Conservation (phyloP, 345 rosid species). For the Passiflora organensis region DNA sequence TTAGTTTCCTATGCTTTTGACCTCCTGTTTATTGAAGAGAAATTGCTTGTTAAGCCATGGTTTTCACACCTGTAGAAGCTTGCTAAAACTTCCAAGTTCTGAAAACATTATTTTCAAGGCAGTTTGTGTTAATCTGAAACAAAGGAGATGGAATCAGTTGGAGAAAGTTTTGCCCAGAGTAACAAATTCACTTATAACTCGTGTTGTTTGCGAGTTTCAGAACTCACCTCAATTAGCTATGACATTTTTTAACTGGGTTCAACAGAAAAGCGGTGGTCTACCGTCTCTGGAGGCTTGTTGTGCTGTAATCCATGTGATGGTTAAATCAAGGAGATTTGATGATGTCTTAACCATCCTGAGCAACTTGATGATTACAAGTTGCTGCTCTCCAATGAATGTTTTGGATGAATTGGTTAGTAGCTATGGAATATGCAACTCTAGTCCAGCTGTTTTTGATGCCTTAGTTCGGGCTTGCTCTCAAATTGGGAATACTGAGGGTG, state of each 20-base stretch:
- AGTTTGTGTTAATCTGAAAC: constrained; percentile 49
- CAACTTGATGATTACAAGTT: constrained; percentile 35
- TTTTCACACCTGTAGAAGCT: constrained; percentile 40
- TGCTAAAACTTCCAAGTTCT: constrained; percentile 25
- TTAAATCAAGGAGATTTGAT: constrained; percentile 40
- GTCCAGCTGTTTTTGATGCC: constrained; percentile 51
- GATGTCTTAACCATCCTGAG: constrained; percentile 41
- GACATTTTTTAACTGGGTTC: constrained; percentile 54
- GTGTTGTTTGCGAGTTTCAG: constrained; percentile 44
- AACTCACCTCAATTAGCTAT: constrained; percentile 51
- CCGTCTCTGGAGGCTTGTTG: constrained; percentile 38
- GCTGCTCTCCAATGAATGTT: constrained; percentile 38
- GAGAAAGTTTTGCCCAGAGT: constrained; percentile 36
- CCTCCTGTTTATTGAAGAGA: constrained; percentile 26
- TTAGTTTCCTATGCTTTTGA: constrained; percentile 25
- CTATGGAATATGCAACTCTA: constrained; percentile 34
- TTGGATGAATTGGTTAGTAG: constrained; percentile 41
- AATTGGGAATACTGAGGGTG: constrained; percentile 39
- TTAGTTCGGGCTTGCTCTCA: constrained; percentile 61
- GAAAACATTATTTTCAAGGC: constrained; percentile 52
- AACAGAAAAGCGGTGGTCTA: constrained; percentile 19
- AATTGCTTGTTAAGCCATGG: constrained; percentile 23
- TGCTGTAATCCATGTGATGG: constrained; percentile 48
- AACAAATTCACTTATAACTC: constrained; percentile 37
- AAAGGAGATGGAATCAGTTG: constrained; percentile 58